A percentile compares a stretch with the other conserved stretches of the same genome.
Evolutionary conservation across 805 yeast species (phyloP).

Genomic region (Wickerhamiella occidentalis): DNA sequence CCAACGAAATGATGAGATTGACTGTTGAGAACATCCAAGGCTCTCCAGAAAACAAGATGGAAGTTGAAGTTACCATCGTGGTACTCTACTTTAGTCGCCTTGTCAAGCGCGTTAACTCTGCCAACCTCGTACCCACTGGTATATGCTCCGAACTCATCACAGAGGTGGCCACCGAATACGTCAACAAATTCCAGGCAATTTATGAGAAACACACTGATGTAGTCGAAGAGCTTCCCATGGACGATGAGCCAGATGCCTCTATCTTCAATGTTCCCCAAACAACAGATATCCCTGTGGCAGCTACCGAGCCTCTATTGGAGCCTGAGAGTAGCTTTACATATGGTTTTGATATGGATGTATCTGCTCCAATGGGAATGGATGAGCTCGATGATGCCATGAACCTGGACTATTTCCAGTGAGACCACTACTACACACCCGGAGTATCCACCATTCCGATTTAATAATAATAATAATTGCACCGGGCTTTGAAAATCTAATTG

Average conservation of each 20-base stretch:
- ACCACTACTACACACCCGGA: too few species aligned
- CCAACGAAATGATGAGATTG: neutral
- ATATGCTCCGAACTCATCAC: neutral
- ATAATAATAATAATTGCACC: too few species aligned
- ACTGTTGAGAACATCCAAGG: neutral
- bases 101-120: conserved; percentile 1
- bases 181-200: conserved; percentile 2
- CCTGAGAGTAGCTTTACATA: conserved; percentile 16
- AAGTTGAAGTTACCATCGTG: conserved; percentile 10
- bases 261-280: neutral
- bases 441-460: too few species aligned
- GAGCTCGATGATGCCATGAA: conserved; percentile 24
- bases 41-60: neutral
- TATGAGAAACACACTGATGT: neutral
- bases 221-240: neutral
- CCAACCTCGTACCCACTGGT: neutral
- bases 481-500: too few species aligned
- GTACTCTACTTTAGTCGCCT: conserved; percentile 8
- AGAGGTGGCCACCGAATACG: conserved; percentile 4
- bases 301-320: conserved; percentile 2
- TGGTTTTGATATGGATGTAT: conserved; percentile 14
- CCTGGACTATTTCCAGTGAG: conserved; percentile 18
- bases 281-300: neutral
- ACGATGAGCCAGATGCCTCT: conserved; percentile 1
- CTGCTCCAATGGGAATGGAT: conserved; percentile 21